These are phyloP conservation scores for Blastomyces parvus DNA, from an alignment of 2,329 filamentous ascomycete species.

Conservation along the genomic window DNA sequence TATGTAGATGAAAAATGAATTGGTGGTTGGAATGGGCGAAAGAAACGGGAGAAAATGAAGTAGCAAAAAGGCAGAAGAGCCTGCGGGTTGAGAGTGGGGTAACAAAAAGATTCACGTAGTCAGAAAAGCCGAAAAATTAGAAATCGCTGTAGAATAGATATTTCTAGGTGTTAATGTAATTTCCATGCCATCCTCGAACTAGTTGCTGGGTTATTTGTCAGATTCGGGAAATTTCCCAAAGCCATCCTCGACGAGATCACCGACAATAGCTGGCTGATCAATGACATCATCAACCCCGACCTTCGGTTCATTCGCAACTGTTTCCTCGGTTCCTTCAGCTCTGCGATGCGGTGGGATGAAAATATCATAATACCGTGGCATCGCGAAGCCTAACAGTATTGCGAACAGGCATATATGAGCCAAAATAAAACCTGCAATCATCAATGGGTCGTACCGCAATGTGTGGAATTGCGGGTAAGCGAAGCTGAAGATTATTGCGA, in stretches of 20 bases:
- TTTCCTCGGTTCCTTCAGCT: constrained; percentile 35
- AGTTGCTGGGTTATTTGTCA: too few relatives aligned
- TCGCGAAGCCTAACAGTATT: constrained; percentile 41
- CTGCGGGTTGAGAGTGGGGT: too few relatives aligned
- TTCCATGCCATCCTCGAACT: too few relatives aligned
- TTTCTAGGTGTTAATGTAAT: too few relatives aligned
- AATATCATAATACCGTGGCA: constrained; percentile 47
- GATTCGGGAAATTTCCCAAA: background rate
- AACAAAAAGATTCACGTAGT: too few relatives aligned
- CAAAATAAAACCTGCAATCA: constrained; percentile 43
- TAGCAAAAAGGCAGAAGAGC: too few relatives aligned
- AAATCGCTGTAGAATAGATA: too few relatives aligned
- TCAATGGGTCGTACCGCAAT: constrained; percentile 42
- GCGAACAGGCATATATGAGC: constrained; percentile 41
- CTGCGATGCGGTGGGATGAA: constrained; percentile 43
- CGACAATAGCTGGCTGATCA: background rate
- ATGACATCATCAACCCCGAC: background rate
- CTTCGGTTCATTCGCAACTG: constrained; percentile 10
- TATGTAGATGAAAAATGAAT: background rate
- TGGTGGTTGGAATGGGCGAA: background rate
- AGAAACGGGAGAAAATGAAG: background rate
- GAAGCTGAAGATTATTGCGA: constrained; percentile 46
- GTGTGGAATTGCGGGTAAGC: constrained; percentile 43
- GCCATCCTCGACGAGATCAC: background rate
- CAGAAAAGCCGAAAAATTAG: too few relatives aligned